Conservation (phyloP, 2,329 filamentous ascomycete genomes). For the Beauveria bassiana region DNA sequence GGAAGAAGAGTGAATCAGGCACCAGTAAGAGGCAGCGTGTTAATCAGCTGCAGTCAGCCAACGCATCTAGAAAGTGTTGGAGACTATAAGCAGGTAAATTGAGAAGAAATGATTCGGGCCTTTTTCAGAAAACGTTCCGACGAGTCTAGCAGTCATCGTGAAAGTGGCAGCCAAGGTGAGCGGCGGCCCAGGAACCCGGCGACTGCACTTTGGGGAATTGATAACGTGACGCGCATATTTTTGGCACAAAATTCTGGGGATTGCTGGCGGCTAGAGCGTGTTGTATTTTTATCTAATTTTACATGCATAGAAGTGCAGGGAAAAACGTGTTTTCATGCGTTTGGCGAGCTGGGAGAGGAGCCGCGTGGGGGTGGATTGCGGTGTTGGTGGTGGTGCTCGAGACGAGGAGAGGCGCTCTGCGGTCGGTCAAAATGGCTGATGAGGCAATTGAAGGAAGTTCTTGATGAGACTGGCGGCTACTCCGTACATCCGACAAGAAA, state of each 20-base stretch:
- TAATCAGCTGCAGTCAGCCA: not conserved
- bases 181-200: not conserved
- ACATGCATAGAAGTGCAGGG: not conserved
- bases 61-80: not conserved
- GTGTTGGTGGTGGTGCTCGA: not conserved
- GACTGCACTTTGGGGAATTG: not conserved
- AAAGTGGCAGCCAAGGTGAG: not conserved
- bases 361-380: not conserved
- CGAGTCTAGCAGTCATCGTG: not conserved
- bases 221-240: not conserved
- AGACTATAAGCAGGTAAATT: not conserved
- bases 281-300: not conserved
- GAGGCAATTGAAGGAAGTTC: not conserved
- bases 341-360: not conserved
- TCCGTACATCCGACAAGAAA: no score
- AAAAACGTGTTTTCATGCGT: not conserved
- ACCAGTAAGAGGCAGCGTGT: not conserved
- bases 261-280: not conserved
- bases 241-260: slow-evolving; percentile 5
- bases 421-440: not conserved
- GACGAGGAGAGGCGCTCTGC: not conserved
- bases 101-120: not conserved
- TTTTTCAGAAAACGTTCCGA: not conserved
- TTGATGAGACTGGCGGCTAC: not conserved
- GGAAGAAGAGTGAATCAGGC: slow-evolving; percentile 2